Evolutionary conservation across 345 rosid species (phyloP), one percentile per base, ranked within the genome.

Genomic region (Aquilaria yunnanensis): DNA sequence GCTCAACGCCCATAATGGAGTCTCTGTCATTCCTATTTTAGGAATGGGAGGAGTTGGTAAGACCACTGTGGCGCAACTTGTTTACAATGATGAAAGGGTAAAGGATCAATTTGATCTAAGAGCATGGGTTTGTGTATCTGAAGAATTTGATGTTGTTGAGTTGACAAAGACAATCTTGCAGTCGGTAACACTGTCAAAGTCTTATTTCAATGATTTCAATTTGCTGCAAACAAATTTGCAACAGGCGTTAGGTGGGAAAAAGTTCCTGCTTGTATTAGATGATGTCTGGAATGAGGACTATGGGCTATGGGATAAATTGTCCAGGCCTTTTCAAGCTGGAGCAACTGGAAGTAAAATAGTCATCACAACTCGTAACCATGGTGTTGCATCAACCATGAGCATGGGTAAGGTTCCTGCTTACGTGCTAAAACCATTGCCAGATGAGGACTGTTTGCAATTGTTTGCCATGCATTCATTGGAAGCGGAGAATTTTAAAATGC

Each of bases 11-110:
- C 61, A 49, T 11, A 46, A 9, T 31, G 12, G 45, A 45, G 32
- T 66, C 10, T 49, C 30, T 34, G 72, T 77, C 2, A 59, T 77
- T 48, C 47, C 75, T 34, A 77, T 80, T 10, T 56, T 73, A 2
- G 75, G 81, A 1, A 62, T 58, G 51, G 30, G 54, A 2, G 85
- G 81, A 2, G 54, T 72, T 2, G 79, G 77, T n/a, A 77, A 77
- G 48, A 77, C 78, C 12, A 63, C 84, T 0, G 72, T 72, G 58
- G 74, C 70, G 49, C 67, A 62, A 66, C 45, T 70, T 47, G 65
- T 67, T 0, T 71, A 67, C 64, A 60, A 62, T n/a, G 75, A 75
- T 61, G 56, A 56, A 0, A 56, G 54, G 12, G 70, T 65, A 29
- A 14, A 54, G 9, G 10, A 33, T 32, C 76, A 68, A n/a, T 62